Evolutionary conservation across 805 yeast genomes (phyloP), one percentile per base, ranked within the genome.

Genomic region (Candida boidinii): DNA sequence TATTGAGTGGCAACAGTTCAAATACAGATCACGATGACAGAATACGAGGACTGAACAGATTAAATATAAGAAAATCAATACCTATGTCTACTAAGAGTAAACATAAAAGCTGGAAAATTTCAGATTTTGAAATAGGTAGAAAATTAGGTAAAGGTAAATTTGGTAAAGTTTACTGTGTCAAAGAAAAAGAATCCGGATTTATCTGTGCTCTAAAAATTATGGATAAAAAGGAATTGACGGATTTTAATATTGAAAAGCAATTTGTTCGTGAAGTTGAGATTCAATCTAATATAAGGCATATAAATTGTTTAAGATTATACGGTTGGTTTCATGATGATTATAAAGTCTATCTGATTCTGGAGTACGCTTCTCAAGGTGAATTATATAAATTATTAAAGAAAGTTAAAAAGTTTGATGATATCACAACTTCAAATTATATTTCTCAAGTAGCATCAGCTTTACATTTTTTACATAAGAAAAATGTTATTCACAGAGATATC

Each of bases 141-240:
- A 77, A 80, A 36, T 66, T 90, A 30, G 98, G 97, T 0, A 86
- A 84, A 51, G 98, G 98, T 6, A 86, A 87, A 54, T 78, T 88
- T 48, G 98, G 98, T 7, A 77, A 75, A 46, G 97, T 92, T 1
- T 88, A 86, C 56, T 83, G 95, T 51, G 96, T 81, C 7, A 68
- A 70, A 35, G 96, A 87, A 52, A 77, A 72, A 42, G 48, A 59
- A 23, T 70, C 85, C 0, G 94, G 94, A 2, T 83, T 73, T 50
- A 66, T 90, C 2, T 84, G 94, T 53, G 98, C 98, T 1, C 60
- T 90, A 46, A 90, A 92, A 52, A 92, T 80, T 3, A 85, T 92
- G 96, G 76, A 78, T 38, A 90, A 87, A 56, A 65, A 67, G 34
- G 96, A 88, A 42, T 64, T 90, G 34, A 66, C 73, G 31, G 76